Percentiles rank a stretch among this genome's conserved stretches.
Evolutionary conservation across 1,284 basidiomycete species (phyloP).

Genomic region (Amylostereum chailletii): DNA sequence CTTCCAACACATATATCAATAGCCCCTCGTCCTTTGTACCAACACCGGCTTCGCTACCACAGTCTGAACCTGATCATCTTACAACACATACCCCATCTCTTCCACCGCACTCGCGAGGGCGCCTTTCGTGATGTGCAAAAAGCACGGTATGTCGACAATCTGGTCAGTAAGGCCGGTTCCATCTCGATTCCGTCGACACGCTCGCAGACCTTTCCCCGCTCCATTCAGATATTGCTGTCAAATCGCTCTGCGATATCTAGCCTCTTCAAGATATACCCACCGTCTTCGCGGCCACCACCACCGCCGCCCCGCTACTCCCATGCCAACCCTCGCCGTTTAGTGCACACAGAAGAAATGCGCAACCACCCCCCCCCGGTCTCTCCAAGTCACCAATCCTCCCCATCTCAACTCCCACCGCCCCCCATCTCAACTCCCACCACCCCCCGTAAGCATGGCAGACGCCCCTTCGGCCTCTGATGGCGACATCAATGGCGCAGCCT

Average conservation of each 20-base stretch:
- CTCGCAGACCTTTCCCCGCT: too few relatives aligned
- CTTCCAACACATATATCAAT: slow-evolving; percentile 40
- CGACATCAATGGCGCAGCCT: slow-evolving; percentile 25
- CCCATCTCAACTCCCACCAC: slow-evolving; percentile 20
- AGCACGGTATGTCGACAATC: too few relatives aligned
- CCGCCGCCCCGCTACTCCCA: too few relatives aligned
- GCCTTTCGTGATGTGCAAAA: slow-evolving; percentile 21
- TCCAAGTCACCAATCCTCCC: slow-evolving; percentile 2
- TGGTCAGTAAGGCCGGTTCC: too few relatives aligned
- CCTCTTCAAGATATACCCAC: too few relatives aligned
- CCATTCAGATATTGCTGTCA: too few relatives aligned
- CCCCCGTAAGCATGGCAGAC: slow-evolving; percentile 18
- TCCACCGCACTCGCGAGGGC: slow-evolving; percentile 26
- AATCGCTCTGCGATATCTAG: too few relatives aligned
- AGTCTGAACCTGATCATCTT: slow-evolving; percentile 28
- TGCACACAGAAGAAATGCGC: too few relatives aligned
- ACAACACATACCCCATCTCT: slow-evolving; percentile 19
- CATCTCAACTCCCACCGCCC: background rate
- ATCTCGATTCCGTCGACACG: too few relatives aligned
- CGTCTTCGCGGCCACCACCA: too few relatives aligned
- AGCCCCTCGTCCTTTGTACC: slow-evolving; percentile 52
- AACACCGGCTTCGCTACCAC: slow-evolving; percentile 25
- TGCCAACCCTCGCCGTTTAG: too few relatives aligned
- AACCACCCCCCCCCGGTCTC: slow-evolving; percentile 24
- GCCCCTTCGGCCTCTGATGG: slow-evolving; percentile 14